phyloP scores from a whole-genome alignment of 176 grass and related monocot genomes.

The Themeda triandra region DNA sequence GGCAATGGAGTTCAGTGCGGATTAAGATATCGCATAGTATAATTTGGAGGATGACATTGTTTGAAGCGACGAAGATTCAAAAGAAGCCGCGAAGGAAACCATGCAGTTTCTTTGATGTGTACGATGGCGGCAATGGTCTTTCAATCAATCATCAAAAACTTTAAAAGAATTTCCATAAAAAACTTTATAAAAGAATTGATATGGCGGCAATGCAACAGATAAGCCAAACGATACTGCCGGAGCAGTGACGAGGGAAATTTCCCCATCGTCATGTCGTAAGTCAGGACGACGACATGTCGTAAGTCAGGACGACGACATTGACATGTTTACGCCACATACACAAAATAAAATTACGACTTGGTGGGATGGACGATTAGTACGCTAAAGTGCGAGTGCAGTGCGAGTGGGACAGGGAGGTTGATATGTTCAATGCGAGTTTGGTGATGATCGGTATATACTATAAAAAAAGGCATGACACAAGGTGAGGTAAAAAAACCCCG shows the following conservation, averaged over 20 bases:
- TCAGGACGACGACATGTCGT: no score
- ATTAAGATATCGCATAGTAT: not conserved
- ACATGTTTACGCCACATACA: no score
- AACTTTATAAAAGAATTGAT: not conserved
- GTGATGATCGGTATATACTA: not conserved
- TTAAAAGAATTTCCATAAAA: no score
- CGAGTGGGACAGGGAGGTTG: not conserved
- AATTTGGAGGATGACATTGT: not conserved
- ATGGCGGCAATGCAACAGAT: not conserved
- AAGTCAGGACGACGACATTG: no score
- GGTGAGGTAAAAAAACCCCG: not conserved
- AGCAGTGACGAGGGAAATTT: no score
- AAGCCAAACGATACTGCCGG: not conserved
- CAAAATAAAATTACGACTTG: no score
- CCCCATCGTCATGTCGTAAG: no score
- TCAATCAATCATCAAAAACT: not conserved
- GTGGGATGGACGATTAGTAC: not conserved
- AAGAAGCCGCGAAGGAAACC: constrained; percentile 21
- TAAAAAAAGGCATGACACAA: not conserved
- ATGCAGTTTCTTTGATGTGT: constrained; percentile 25
- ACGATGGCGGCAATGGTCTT: not conserved
- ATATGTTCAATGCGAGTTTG: not conserved
- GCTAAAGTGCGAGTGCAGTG: not conserved
- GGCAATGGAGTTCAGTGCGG: not conserved
- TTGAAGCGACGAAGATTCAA: constrained; percentile 11